Base-by-base conservation (phyloP, 1,284 basidiomycete genomes). In the Kalmanozyma brasiliensis region DNA sequence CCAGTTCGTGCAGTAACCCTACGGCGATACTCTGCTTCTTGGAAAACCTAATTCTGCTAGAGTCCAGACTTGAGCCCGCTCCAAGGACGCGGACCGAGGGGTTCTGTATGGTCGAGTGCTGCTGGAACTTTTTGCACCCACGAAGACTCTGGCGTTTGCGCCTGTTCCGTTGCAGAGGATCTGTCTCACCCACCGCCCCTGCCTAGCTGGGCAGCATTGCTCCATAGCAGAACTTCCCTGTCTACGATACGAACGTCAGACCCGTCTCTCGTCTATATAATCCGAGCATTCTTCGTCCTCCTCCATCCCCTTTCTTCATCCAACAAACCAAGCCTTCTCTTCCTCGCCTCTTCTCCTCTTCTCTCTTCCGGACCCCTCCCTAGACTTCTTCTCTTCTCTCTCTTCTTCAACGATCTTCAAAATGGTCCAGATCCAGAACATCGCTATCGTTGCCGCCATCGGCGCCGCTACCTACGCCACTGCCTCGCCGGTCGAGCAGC, bases 401-500 rank as follows among this genome's bases (percentile, higher is more conserved):
- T 24, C 14, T 17, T 23, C 35, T 38, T 47, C 20, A 19, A 13
- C 22, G 19, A 3, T 45, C 30, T 49, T 24, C 24, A 49, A 19
- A 24, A 64, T 58, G 55, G 49, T 64, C 17, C 38, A 47, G 26
- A 17, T 64, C 49, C 38, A 42, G 29, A 44, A 36, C 22, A 48
- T 47, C 24, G 53, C 49, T 34, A 33, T 40, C 40, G 52, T 26
- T 32, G 47, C 52, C 26, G 52, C 45, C 20, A 10, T 58, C 23
- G 47, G 42, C 20, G 58, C 65, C n/a, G 55, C 65, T 36, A 32
- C 52, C n/a, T 29, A 49, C 30, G 43, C 45, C 19, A 19, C 36
- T 9, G 65, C 58, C 44, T 52, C 57, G 14, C 55, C 64, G 13
- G 36, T 52, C 45, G 36, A 52, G 35, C 36, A 8, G 23, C 6